A percentile compares a stretch with the other conserved stretches of the same genome.
Conservation (phyloP, 2,329 filamentous ascomycete genomes). For the Exophiala aquamarina region DNA sequence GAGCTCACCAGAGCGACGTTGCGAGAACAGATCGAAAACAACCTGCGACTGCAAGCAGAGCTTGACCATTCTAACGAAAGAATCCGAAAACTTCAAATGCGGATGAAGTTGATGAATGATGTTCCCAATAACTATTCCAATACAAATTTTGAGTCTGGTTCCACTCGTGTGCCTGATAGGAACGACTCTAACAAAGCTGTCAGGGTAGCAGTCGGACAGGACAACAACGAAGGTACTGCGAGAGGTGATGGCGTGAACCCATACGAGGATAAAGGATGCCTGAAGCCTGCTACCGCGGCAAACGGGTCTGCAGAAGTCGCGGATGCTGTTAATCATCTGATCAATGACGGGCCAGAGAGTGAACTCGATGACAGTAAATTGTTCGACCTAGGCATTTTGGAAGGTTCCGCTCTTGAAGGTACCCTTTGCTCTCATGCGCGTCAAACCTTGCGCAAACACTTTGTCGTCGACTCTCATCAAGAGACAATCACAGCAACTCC, state of each 20-base stretch:
- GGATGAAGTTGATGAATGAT: slow-evolving; percentile 5
- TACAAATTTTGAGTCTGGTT: too few relatives aligned
- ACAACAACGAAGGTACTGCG: not conserved
- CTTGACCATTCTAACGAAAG: slow-evolving; percentile 15
- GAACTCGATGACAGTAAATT: slow-evolving; percentile 16
- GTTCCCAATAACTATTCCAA: too few relatives aligned
- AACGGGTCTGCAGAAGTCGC: too few relatives aligned
- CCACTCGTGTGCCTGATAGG: too few relatives aligned
- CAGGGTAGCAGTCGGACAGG: slow-evolving; percentile 5
- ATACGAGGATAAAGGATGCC: too few relatives aligned
- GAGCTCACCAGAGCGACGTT: slow-evolving; percentile 14
- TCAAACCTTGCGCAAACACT: slow-evolving; percentile 22
- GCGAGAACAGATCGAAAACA: slow-evolving; percentile 14
- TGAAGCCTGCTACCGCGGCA: too few relatives aligned
- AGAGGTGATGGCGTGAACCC: not conserved
- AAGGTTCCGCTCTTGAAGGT: slow-evolving; percentile 7
- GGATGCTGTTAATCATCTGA: too few relatives aligned
- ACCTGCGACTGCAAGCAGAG: slow-evolving; percentile 13
- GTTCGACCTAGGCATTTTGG: slow-evolving; percentile 19
- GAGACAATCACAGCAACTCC: too few relatives aligned
- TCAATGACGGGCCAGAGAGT: too few relatives aligned
- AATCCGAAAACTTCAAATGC: too few relatives aligned
- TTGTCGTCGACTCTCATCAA: slow-evolving; percentile 7
- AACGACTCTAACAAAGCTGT: too few relatives aligned
- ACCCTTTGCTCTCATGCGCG: slow-evolving; percentile 12